Evolutionary conservation across 148 eudicot species (phyloP).

Genomic region (Rhododendron kiyosumense): DNA sequence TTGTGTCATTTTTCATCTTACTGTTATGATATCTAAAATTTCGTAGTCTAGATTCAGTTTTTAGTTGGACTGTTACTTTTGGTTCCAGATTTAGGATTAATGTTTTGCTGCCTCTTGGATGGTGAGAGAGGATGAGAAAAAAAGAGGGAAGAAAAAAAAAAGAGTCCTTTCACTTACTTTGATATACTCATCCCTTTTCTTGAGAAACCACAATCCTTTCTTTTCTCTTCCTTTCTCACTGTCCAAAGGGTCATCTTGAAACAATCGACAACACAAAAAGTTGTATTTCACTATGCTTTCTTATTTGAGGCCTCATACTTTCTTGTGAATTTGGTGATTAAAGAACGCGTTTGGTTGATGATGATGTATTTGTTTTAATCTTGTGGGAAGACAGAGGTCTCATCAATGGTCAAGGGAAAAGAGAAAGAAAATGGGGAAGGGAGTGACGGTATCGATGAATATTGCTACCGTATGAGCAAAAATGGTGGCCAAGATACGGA

Average conservation of each 20-base stretch:
- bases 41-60: background rate
- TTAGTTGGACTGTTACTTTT: background rate
- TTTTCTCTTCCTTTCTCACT: background rate
- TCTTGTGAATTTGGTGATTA: background rate
- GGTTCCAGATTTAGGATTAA: background rate
- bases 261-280: background rate
- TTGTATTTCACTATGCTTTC: background rate
- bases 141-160: background rate
- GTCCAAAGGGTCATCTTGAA: background rate
- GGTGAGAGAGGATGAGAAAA: background rate
- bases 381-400: slow-evolving; percentile 9
- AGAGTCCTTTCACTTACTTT: background rate
- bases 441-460: slow-evolving; percentile 9
- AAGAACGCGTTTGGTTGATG: background rate
- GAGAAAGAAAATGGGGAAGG: slow-evolving; percentile 18
- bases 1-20: background rate
- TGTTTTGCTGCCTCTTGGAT: background rate
- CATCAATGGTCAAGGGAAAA: slow-evolving; percentile 26
- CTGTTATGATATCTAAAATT: background rate
- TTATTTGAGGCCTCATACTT: background rate
- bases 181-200: background rate
- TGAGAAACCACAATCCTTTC: background rate
- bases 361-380: slow-evolving; percentile 7
- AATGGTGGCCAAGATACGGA: slow-evolving; percentile 7
- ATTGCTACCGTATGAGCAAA: background rate